A percentile compares a stretch with the other conserved stretches of the same genome.
These are phyloP conservation scores for Eutrema yunnanense DNA, from an alignment of 345 rosid species.

Conservation along the genomic window DNA sequence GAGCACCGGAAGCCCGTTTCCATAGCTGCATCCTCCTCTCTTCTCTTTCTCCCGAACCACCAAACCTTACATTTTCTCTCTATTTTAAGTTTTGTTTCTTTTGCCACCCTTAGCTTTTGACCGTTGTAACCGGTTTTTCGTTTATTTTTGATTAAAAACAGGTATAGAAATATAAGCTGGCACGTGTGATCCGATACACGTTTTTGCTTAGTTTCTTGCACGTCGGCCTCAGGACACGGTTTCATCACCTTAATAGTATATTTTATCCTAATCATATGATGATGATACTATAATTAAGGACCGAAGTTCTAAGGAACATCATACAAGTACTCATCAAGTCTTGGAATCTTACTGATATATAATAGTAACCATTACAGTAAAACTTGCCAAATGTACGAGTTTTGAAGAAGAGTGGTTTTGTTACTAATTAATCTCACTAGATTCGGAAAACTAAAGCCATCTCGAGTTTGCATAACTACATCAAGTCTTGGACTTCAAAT, in stretches of 20 bases:
- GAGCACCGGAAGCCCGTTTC: slow-evolving; percentile 61
- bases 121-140: slow-evolving; percentile 24
- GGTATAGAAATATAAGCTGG: slow-evolving; percentile 7
- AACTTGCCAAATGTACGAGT: not conserved
- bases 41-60: not conserved
- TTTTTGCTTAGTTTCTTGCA: slow-evolving; percentile 20
- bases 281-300: not conserved
- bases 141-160: slow-evolving; percentile 16
- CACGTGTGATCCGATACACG: slow-evolving; percentile 17
- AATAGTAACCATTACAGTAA: not conserved
- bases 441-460: not conserved
- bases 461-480: not conserved
- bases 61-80: not conserved
- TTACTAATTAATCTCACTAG: not conserved
- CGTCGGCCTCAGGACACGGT: slow-evolving; percentile 18
- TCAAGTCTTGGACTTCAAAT: not conserved
- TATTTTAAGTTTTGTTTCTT: slow-evolving; percentile 22
- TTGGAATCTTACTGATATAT: not conserved
- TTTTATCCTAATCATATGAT: not conserved
- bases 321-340: not conserved
- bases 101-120: slow-evolving; percentile 6
- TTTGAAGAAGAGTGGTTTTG: not conserved
- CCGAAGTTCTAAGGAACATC: not conserved
- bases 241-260: not conserved
- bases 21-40: slow-evolving; percentile 49